These are phyloP conservation scores for Penicillium subrubescens DNA, from an alignment of 495 filamentous ascomycete genomes.

Conservation along the genomic window DNA sequence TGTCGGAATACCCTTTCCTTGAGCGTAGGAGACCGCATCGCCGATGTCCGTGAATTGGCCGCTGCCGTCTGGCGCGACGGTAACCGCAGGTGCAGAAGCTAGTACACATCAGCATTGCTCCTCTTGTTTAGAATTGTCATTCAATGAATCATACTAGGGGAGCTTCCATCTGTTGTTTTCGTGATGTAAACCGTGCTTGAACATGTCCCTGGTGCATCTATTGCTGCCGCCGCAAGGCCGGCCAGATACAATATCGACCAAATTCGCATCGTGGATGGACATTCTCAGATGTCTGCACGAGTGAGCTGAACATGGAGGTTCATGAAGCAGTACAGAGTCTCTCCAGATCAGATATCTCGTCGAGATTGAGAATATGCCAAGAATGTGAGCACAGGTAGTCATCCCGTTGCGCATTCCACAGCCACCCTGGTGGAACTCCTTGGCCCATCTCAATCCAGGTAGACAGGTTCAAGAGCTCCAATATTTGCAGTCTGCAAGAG, in stretches of 20 bases:
- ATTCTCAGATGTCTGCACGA: neutral
- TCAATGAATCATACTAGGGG: neutral
- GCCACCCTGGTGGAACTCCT: neutral
- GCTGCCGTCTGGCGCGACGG: slow-evolving; percentile 14
- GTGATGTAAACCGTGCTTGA: slow-evolving; percentile 10
- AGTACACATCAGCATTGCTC: neutral
- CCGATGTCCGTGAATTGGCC: slow-evolving; percentile 16
- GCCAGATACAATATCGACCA: neutral
- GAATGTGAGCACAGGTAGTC: neutral
- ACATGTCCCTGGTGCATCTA: neutral
- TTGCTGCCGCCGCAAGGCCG: neutral
- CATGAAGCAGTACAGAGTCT: neutral
- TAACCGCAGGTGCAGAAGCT: slow-evolving; percentile 4
- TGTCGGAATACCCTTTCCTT: slow-evolving; percentile 15
- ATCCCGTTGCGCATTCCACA: neutral
- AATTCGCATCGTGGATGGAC: neutral
- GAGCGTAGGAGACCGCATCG: slow-evolving; percentile 17
- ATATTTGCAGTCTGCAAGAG: neutral
- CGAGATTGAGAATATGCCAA: neutral
- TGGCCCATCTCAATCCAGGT: neutral
- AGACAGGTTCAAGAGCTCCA: neutral
- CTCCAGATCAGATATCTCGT: neutral
- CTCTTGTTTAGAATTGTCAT: neutral
- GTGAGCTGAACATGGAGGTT: neutral
- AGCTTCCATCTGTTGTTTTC: neutral